Percentiles rank a stretch among this genome's conserved stretches.
Evolutionary conservation across 768 basidiomycete genomes (phyloP).

Genomic region (Lentinula raphanica): DNA sequence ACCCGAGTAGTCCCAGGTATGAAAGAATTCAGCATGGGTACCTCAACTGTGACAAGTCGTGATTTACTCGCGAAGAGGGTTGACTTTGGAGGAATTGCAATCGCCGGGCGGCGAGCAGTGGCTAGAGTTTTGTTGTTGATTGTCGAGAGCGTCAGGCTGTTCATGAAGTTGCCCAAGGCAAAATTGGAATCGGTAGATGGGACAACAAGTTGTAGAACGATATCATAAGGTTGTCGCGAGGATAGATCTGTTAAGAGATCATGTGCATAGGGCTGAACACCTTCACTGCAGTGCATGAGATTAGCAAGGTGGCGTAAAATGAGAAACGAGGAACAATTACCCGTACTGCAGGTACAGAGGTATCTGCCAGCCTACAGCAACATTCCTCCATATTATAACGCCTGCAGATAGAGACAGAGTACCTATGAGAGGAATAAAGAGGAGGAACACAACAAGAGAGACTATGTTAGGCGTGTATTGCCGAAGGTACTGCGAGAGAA

Average conservation of each 20-base stretch:
- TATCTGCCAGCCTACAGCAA: slow-evolving; percentile 66
- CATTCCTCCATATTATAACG: slow-evolving; percentile 67
- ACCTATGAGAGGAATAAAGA: slow-evolving; percentile 58
- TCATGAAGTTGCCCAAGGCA: slow-evolving; percentile 84
- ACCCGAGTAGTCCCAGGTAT: slow-evolving; percentile 41
- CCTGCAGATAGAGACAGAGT: slow-evolving; percentile 64
- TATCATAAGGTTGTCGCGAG: slow-evolving; percentile 65
- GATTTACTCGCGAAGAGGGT: slow-evolving; percentile 36
- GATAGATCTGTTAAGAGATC: slow-evolving; percentile 45
- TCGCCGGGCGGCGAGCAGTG: slow-evolving; percentile 56
- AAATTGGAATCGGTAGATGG: slow-evolving; percentile 65
- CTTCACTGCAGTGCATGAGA: slow-evolving; percentile 43
- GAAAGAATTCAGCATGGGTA: slow-evolving; percentile 58
- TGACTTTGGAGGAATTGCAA: slow-evolving; percentile 44
- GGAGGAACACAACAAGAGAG: slow-evolving; percentile 56
- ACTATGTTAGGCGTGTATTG: slow-evolving; percentile 58
- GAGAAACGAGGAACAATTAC: slow-evolving; percentile 36
- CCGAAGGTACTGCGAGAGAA: slow-evolving; percentile 32
- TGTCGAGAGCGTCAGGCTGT: slow-evolving; percentile 54
- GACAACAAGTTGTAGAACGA: slow-evolving; percentile 60
- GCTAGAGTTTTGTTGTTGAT: slow-evolving; percentile 59
- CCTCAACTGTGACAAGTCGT: slow-evolving; percentile 38
- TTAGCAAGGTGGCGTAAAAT: background rate
- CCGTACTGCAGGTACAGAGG: slow-evolving; percentile 76
- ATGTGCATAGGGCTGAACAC: slow-evolving; percentile 58